Percentiles rank a stretch among this genome's conserved stretches.
These are phyloP conservation scores for Lepidium didymum DNA, from an alignment of 345 rosid genomes.

Conservation along the genomic window DNA sequence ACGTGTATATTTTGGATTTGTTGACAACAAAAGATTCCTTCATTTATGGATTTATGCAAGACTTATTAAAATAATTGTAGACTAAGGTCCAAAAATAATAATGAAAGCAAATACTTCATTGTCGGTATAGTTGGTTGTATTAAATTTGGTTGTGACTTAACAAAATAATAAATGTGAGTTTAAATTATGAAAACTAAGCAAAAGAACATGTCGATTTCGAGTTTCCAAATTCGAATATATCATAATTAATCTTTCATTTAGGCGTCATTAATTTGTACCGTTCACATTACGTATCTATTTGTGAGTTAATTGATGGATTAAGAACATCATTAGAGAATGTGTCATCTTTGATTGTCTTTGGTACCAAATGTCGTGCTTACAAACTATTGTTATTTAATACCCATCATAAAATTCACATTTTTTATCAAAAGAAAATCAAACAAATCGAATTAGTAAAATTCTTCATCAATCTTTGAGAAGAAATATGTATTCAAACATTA, in stretches of 20 bases:
- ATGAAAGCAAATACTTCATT: conserved; percentile 14
- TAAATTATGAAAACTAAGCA: not conserved
- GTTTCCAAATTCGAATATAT: not conserved
- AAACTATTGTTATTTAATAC: not conserved
- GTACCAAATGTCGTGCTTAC: not conserved
- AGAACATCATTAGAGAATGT: not conserved
- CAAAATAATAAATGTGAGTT: not conserved
- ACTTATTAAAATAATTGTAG: conserved; percentile 3
- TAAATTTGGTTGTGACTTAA: conserved; percentile 19
- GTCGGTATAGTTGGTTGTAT: conserved; percentile 27
- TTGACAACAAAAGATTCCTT: not conserved
- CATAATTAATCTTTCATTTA: not conserved
- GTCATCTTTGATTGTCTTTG: not conserved
- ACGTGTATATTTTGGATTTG: not conserved
- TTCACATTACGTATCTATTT: conserved; percentile 4
- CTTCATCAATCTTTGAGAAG: too few species aligned
- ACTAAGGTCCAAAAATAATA: conserved; percentile 26
- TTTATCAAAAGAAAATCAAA: too few species aligned
- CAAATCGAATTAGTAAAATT: too few species aligned
- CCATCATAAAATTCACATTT: too few species aligned
- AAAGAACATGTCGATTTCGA: not conserved
- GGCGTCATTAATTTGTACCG: not conserved
- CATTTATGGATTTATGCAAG: conserved; percentile 12
- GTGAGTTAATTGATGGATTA: not conserved
- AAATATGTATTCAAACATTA: too few species aligned